phyloP scores from a whole-genome alignment of 2,329 filamentous ascomycete species.

The Calonectria honghensis region DNA sequence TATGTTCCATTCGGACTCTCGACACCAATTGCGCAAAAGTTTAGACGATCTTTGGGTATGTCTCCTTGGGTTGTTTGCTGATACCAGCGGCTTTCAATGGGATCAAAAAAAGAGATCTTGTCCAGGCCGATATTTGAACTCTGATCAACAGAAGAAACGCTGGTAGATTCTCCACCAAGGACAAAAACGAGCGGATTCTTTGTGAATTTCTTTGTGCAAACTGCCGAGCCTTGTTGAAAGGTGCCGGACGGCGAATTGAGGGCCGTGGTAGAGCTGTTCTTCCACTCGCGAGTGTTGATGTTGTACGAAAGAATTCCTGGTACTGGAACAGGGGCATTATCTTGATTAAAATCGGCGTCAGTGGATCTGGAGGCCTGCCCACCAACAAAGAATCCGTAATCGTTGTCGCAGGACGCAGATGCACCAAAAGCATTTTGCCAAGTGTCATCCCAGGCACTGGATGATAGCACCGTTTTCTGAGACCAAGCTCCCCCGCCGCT shows the following conservation, averaged over 20 bases:
- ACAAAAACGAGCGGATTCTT: constrained; percentile 5
- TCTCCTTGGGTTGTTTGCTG: not conserved
- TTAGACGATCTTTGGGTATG: not conserved
- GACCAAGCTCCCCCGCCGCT: constrained; percentile 7
- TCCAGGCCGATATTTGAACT: not conserved
- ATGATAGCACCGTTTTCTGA: not conserved
- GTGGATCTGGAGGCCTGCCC: not conserved
- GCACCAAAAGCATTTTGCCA: constrained; percentile 1
- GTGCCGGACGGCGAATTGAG: not conserved
- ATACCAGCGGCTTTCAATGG: not conserved
- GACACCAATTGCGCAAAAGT: constrained; percentile 8
- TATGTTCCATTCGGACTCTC: constrained; percentile 12
- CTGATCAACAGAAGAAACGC: not conserved
- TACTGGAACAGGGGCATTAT: not conserved
- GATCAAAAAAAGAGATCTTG: constrained; percentile 2
- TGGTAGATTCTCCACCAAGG: not conserved
- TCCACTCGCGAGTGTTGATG: constrained; percentile 8
- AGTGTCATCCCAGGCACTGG: not conserved
- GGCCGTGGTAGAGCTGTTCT: not conserved
- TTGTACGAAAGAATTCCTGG: constrained; percentile 1
- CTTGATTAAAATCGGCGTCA: not conserved
- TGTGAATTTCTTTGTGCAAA: not conserved
- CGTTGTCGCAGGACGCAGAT: constrained; percentile 7
- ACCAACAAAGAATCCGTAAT: not conserved
- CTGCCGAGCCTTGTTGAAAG: not conserved